Conservation (phyloP, 768 basidiomycete species). For the Mycena sanguinolenta region DNA sequence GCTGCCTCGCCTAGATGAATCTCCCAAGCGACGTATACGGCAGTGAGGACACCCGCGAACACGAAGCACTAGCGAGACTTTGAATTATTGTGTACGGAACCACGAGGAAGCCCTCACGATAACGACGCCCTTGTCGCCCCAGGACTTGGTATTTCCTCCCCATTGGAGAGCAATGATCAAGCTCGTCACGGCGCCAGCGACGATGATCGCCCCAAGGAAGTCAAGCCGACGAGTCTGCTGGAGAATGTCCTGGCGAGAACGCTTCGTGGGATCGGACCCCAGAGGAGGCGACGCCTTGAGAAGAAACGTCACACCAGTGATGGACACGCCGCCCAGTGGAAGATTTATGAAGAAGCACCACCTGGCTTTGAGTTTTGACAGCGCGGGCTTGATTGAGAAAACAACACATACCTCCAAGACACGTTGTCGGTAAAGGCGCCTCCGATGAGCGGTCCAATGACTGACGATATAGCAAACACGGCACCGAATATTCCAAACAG, state of each 20-base stretch:
- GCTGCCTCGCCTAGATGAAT: conserved; percentile 11
- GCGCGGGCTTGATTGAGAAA: background rate
- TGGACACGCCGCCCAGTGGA: conserved; percentile 33
- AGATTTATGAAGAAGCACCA: conserved; percentile 35
- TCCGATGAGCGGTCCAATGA: conserved; percentile 46
- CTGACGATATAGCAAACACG: conserved; percentile 49
- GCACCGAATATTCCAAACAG: conserved; percentile 31
- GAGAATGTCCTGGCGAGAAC: background rate
- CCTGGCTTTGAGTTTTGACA: background rate
- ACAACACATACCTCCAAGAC: background rate
- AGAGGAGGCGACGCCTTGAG: conserved; percentile 27
- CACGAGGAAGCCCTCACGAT: conserved; percentile 2
- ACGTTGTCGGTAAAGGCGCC: conserved; percentile 45
- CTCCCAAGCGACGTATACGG: conserved; percentile 19
- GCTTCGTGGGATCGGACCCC: conserved; percentile 21
- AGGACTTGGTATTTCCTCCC: conserved; percentile 58
- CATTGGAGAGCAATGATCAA: conserved; percentile 57
- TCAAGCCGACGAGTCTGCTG: conserved; percentile 45
- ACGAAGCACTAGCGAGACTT: conserved; percentile 15
- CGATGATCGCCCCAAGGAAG: conserved; percentile 52
- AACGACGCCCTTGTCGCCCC: conserved; percentile 43
- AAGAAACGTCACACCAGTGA: conserved; percentile 22
- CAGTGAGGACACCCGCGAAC: conserved; percentile 19
- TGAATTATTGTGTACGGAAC: no score
- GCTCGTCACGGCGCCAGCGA: conserved; percentile 48